phyloP scores from a whole-genome alignment of 23 red algal species.

The Gracilaria gracilis region DNA sequence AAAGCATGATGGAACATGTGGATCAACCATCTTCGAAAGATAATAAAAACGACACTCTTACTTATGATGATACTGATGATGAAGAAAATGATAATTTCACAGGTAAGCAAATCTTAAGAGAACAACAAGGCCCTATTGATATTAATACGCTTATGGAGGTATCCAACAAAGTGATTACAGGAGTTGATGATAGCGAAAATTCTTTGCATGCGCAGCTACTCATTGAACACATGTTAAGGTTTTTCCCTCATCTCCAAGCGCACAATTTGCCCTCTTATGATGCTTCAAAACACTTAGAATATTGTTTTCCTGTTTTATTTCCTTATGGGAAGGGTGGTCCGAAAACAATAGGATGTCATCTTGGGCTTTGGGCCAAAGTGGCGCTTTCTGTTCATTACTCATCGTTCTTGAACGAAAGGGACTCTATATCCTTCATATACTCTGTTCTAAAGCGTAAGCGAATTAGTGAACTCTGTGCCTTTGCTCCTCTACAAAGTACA shows the following conservation, averaged over 20 bases:
- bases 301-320: neutral
- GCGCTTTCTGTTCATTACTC: neutral
- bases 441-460: neutral
- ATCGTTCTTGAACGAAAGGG: neutral
- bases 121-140: too few species aligned
- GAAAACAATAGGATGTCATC: neutral
- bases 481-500: neutral
- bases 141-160: too few species aligned
- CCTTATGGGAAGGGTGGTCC: neutral
- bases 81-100: too few species aligned
- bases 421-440: neutral
- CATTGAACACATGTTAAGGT: neutral
- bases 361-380: neutral
- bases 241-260: neutral
- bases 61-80: too few species aligned
- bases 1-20: too few species aligned
- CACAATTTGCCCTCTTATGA: neutral
- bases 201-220: too few species aligned
- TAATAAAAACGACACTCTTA: too few species aligned
- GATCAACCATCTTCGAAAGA: too few species aligned
- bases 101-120: too few species aligned
- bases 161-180: too few species aligned
- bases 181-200: too few species aligned
- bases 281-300: neutral
- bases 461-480: neutral